phyloP scores from a whole-genome alignment of 2,329 filamentous ascomycete genomes.

The Colletotrichum navitas region DNA sequence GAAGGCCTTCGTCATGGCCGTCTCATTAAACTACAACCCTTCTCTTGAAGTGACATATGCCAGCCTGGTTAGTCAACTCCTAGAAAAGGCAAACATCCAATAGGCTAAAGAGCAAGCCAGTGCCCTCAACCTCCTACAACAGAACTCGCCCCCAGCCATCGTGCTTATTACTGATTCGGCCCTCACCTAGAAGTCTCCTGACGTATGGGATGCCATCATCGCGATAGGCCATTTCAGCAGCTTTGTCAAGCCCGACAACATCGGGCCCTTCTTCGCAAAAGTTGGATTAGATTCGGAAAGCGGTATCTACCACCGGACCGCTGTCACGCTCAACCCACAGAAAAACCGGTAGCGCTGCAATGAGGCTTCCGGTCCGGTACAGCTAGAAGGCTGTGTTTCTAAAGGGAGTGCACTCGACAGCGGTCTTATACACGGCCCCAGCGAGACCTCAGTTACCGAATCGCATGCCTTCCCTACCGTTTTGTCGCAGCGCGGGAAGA shows the following conservation, averaged over 20 bases:
- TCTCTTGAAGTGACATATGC: no score
- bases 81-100: background rate
- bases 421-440: background rate
- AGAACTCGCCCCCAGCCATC: background rate
- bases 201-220: background rate
- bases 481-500: background rate
- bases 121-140: background rate
- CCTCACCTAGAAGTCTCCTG: background rate
- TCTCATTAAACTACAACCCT: no score
- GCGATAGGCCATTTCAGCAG: background rate
- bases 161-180: background rate
- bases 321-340: background rate
- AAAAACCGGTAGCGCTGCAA: background rate
- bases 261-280: slow-evolving; percentile 6
- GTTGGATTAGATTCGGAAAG: background rate
- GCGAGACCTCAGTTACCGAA: background rate
- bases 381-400: background rate
- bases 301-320: background rate
- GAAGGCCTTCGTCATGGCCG: no score
- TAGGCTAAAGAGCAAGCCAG: background rate
- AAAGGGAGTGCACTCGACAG: background rate
- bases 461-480: no score
- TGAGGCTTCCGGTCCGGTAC: background rate
- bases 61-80: background rate
- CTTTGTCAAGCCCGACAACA: background rate